A percentile compares a stretch with the other conserved stretches of the same genome.
Evolutionary conservation across 106 monocot species (phyloP).

Genomic region (Apostasia shenzhenica): DNA sequence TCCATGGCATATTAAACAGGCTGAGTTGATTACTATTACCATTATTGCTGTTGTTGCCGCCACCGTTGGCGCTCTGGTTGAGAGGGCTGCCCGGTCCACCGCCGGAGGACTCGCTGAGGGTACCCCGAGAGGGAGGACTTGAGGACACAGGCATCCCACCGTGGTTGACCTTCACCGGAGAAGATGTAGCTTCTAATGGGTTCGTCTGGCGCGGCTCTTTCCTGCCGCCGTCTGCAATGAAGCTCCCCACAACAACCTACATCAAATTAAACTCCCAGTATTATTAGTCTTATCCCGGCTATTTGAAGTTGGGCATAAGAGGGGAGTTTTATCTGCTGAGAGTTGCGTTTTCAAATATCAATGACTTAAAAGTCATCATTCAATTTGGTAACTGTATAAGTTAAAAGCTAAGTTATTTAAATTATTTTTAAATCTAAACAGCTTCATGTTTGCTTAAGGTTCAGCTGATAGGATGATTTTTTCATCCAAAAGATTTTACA

Average conservation of each 20-base stretch:
- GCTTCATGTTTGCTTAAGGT: too few species aligned
- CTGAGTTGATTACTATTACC: constrained; percentile 33
- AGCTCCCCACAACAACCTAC: constrained; percentile 68
- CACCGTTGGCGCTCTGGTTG: constrained; percentile 26
- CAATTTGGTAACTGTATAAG: too few species aligned
- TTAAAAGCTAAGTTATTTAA: too few species aligned
- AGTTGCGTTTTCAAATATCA: too few species aligned
- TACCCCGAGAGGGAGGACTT: constrained; percentile 48
- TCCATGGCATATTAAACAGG: constrained; percentile 42
- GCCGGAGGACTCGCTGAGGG: constrained; percentile 52
- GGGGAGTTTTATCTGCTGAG: too few species aligned
- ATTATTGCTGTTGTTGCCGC: not conserved
- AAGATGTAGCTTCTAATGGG: constrained; percentile 6
- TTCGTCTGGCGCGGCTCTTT: constrained; percentile 12
- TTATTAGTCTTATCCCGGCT: too few species aligned
- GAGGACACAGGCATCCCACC: constrained; percentile 14
- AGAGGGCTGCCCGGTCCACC: constrained; percentile 53
- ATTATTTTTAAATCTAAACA: too few species aligned
- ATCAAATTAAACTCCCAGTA: not conserved
- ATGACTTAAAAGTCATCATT: too few species aligned
- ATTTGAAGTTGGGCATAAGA: too few species aligned
- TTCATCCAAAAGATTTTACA: too few species aligned
- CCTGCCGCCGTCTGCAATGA: constrained; percentile 35
- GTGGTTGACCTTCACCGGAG: constrained; percentile 12
- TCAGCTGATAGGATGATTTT: too few species aligned